phyloP scores from a whole-genome alignment of 176 grass and related monocot genomes.

The Typha latifolia region DNA sequence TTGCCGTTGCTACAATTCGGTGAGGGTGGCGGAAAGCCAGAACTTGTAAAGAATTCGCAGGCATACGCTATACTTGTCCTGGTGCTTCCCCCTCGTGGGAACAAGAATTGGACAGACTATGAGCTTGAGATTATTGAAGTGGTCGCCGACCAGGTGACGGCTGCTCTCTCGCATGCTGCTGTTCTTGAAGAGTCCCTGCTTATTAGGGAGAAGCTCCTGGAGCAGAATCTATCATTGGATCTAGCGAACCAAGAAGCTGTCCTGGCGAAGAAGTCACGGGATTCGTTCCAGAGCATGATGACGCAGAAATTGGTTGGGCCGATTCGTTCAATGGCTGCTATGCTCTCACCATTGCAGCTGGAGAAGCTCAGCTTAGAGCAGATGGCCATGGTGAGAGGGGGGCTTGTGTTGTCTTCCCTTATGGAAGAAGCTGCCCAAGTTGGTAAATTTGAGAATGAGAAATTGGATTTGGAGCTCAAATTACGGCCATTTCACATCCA shows the following conservation, averaged over 20 bases:
- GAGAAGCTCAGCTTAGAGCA: neutral
- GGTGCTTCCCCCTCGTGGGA: conserved; percentile 12
- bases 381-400: neutral
- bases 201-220: conserved; percentile 16
- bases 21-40: conserved; percentile 3
- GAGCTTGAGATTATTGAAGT: conserved; percentile 43
- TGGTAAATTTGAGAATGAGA: neutral
- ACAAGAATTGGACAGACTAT: conserved; percentile 22
- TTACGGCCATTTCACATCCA: neutral
- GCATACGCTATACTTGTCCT: conserved; percentile 38
- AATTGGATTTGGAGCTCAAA: neutral
- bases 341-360: neutral
- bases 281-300: conserved; percentile 4
- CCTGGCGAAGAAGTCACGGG: neutral
- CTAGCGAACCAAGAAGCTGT: conserved; percentile 1
- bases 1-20: conserved; percentile 12
- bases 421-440: neutral
- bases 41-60: neutral
- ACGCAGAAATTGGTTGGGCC: neutral
- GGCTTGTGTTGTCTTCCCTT: conserved; percentile 1
- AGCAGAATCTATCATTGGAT: conserved; percentile 18
- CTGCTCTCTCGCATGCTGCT: conserved; percentile 38
- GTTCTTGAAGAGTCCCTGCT: conserved; percentile 30
- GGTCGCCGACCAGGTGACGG: conserved; percentile 40
- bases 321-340: neutral